Conservation (phyloP, 805 yeast genomes). For the Lipomyces kockii region DNA sequence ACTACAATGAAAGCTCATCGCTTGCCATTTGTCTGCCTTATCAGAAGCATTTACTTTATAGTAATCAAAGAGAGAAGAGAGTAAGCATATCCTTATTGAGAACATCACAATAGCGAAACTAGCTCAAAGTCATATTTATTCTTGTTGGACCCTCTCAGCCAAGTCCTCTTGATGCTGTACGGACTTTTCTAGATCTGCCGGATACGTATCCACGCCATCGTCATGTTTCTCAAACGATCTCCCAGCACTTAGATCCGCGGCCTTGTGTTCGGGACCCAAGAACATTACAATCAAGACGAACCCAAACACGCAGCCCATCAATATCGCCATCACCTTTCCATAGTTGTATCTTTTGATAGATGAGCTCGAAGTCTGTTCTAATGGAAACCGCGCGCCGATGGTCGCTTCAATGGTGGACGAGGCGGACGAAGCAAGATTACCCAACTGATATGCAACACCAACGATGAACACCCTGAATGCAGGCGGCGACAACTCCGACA, state of each 20-base stretch:
- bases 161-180: background rate
- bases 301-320: constrained; percentile 67
- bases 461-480: constrained; percentile 64
- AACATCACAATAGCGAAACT: too few relatives aligned
- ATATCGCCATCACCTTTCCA: constrained; percentile 72
- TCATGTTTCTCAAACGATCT: background rate
- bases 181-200: background rate
- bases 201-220: background rate
- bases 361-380: constrained; percentile 26
- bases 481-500: constrained; percentile 69
- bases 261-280: constrained; percentile 54
- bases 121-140: too few relatives aligned
- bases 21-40: too few relatives aligned
- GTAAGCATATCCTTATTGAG: too few relatives aligned
- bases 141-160: too few relatives aligned
- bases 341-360: constrained; percentile 53
- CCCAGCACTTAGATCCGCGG: constrained; percentile 3
- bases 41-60: too few relatives aligned
- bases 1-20: too few relatives aligned
- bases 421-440: constrained; percentile 73
- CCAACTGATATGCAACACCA: constrained; percentile 70
- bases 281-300: constrained; percentile 54
- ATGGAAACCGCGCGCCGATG: constrained; percentile 59
- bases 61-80: too few relatives aligned
- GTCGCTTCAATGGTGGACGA: constrained; percentile 71